Evolutionary conservation across 148 eudicot species (phyloP).

Genomic region (Chenopodium berlandieri): DNA sequence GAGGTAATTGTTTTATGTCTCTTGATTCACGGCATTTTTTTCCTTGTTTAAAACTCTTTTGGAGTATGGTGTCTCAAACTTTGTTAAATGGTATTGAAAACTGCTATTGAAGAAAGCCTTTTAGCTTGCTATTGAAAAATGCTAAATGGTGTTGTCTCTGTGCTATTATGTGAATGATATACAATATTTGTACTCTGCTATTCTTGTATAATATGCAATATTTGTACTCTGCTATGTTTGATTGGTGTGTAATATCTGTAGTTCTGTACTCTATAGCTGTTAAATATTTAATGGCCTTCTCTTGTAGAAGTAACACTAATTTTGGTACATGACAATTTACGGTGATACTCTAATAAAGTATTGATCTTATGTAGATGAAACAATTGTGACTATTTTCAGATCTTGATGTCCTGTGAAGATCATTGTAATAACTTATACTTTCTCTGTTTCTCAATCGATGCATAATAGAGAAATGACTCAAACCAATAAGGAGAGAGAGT

Average conservation of each 20-base stretch:
- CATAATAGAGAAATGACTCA: too few relatives aligned
- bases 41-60: not conserved
- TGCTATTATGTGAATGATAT: not conserved
- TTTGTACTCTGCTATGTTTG: too few relatives aligned
- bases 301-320: not conserved
- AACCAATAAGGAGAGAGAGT: too few relatives aligned
- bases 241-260: too few relatives aligned
- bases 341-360: not conserved
- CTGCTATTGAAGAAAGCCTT: not conserved
- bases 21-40: not conserved
- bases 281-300: not conserved
- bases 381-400: not conserved
- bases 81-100: not conserved
- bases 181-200: not conserved
- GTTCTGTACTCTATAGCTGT: not conserved
- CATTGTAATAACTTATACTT: not conserved
- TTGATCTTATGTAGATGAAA: not conserved
- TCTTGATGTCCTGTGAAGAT: not conserved
- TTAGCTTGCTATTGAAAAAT: not conserved
- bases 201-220: too few relatives aligned
- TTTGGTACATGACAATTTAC: not conserved
- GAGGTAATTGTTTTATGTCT: conserved; percentile 14
- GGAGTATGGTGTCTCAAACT: not conserved
- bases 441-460: too few relatives aligned
- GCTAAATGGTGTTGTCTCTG: not conserved